Base-by-base conservation (phyloP, 169 alveolate species). In the Babesia ovis region DNA sequence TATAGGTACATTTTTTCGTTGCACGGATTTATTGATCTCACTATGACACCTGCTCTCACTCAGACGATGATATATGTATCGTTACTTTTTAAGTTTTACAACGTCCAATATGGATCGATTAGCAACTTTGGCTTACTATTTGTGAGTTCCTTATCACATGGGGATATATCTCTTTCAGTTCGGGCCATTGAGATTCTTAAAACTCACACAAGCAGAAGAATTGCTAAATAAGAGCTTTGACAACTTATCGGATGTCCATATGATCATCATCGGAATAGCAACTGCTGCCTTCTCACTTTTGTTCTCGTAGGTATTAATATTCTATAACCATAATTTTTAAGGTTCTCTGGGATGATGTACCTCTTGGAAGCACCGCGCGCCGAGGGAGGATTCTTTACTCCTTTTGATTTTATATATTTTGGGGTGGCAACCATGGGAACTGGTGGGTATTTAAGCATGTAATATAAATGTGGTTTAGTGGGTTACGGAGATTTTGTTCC, bases 401-500 rank as follows among this genome's bases (percentile, higher is more conserved):
- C 93, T 3, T 70, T 89, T 22, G 93, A 89, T 57, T 89, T 85
- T 62, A 74, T 89, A 18, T 89, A 73, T 31, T 89, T 89, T 59
- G 91, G 92, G 14, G 92, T 89, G 6, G 90, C 85, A 16, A 89
- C 93, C 4, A 84, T 89, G 91, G 87, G 91, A 11, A 89, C 93
- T 9, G 87, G 87, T 79, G 4, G 5, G 83, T 39, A 9, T 12
- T 11, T 9, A 1, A 8, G 5, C 0, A 9, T 14, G 54, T 8
- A 5, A 14, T n/a, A 11, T 31, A 42, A 57, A 35, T 18, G 50
- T 46, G 22, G 45, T 50, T 8, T 42, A 79, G 93, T 89, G 23
- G 93, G 93, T 43, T 89, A 89, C 56, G 93, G 93, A 9, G 93
- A 89, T 58, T 89, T 85, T 37, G 64, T 86, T 14, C 93, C 93